Base-by-base conservation (phyloP, 2,329 filamentous ascomycete genomes). In the Basipetospora chlamydospora region DNA sequence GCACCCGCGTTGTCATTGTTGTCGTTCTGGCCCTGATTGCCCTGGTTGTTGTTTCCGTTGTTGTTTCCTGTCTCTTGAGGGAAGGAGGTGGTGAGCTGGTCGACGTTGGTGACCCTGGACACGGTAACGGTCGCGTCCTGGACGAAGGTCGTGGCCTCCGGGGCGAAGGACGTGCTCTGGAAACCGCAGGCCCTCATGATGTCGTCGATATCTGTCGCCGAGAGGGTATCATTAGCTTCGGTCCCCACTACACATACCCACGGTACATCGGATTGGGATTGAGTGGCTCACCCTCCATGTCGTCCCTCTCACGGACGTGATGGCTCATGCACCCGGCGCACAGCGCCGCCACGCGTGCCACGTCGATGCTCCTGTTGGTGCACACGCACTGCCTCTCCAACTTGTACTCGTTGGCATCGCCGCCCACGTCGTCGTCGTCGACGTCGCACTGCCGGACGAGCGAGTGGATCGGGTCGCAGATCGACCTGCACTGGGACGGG, bases 361-460 rank as follows among this genome's bases (percentile, higher is more conserved):
- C 59, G 33, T 61, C 48, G 37, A 61, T 61, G 43, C 58, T 61
- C 35, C 46, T 43, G 37, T 61, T 60, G 7, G 41, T 36, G 36
- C 59, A 61, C 3, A 59, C 52, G 37, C 59, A 61, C 16, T 50
- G 41, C 35, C 47, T 44, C 38, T 61, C 59, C 2, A 37, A 20
- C n/a, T 29, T 17, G 18, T 37, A 26, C 26, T 37, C 34, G 34
- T 37, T 37, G 26, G 18, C 26, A n/a, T 45, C 42, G 37, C 44
- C 44, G 34, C 42, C 43, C 26, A 43, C 44, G 28, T 33, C 31
- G 28, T 46, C 43, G 30, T 46, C 41, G 29, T 45, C 31, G 21
- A 46, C 37, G 26, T 44, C 31, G 34, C 44, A 46, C 28, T 38
- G 30, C n/a, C 29, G 28, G 20, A 40, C 40, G 28, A 46, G 44